Percentiles rank a stretch among this genome's conserved stretches.
phyloP scores from a whole-genome alignment of 176 grass and related monocot species.

The Aegilops bicornis region DNA sequence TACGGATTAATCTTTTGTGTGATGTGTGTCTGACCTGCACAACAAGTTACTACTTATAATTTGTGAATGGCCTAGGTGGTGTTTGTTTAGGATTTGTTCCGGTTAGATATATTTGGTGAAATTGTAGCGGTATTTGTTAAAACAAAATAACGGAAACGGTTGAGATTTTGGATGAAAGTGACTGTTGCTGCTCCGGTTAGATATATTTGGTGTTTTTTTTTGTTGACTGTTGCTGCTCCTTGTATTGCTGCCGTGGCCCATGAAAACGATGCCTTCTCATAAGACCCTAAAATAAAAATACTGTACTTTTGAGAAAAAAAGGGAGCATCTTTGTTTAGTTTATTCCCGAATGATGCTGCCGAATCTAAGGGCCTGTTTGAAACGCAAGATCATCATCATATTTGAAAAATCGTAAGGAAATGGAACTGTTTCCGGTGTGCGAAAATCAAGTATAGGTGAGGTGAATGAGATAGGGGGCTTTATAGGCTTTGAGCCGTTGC shows the following conservation, averaged over 20 bases:
- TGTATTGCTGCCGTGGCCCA: background rate
- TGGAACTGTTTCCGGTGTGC: background rate
- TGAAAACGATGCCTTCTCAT: constrained; percentile 17
- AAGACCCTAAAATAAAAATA: too few species aligned
- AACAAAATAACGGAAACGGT: background rate
- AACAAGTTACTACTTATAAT: background rate
- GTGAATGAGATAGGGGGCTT: background rate
- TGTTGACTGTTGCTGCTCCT: background rate
- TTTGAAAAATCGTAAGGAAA: background rate
- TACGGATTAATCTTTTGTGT: background rate
- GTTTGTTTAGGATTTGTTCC: background rate
- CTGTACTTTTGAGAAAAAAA: background rate
- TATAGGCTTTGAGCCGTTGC: background rate
- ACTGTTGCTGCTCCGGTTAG: background rate
- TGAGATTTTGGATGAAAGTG: constrained; percentile 39
- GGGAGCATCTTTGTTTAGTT: background rate
- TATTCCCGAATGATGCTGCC: background rate
- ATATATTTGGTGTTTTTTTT: too few species aligned
- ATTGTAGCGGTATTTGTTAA: background rate
- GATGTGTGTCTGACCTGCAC: constrained; percentile 15
- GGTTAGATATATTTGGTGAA: constrained; percentile 25
- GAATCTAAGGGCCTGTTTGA: background rate
- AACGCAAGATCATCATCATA: background rate
- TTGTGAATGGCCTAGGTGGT: background rate
- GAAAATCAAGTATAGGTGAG: background rate